Percentiles rank a stretch among this genome's conserved stretches.
phyloP scores from a whole-genome alignment of 2,329 filamentous ascomycete species.

The Diaporthe nobilis region DNA sequence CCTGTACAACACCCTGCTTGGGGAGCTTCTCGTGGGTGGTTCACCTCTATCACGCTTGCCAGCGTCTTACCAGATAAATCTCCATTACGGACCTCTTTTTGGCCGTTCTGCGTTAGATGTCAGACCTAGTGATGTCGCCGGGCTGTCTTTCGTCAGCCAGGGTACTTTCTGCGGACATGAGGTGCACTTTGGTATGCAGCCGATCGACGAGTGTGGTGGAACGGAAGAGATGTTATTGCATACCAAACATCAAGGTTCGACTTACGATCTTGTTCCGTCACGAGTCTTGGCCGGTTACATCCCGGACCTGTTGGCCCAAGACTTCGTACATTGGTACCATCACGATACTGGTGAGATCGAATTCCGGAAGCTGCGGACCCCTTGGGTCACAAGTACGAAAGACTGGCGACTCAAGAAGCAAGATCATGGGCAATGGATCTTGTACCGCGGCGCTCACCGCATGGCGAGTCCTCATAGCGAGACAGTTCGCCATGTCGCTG shows the following conservation, averaged over 20 bases:
- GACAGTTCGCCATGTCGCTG: slow-evolving; percentile 45
- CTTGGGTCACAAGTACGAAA: slow-evolving; percentile 47
- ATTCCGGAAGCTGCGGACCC: slow-evolving; percentile 48
- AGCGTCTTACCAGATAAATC: slow-evolving; percentile 56
- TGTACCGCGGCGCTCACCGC: not conserved
- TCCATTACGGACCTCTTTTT: slow-evolving; percentile 61
- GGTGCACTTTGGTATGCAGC: not conserved
- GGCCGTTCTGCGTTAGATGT: slow-evolving; percentile 58
- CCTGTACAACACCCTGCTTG: slow-evolving; percentile 65
- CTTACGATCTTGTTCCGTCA: slow-evolving; percentile 14
- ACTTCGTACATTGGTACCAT: slow-evolving; percentile 64
- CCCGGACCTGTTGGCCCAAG: slow-evolving; percentile 55
- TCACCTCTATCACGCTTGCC: slow-evolving; percentile 63
- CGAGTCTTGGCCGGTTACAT: slow-evolving; percentile 48
- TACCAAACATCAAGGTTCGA: not conserved
- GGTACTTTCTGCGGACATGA: not conserved
- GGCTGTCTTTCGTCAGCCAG: slow-evolving; percentile 58
- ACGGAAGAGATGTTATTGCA: not conserved
- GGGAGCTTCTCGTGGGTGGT: slow-evolving; percentile 67
- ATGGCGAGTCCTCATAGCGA: not conserved
- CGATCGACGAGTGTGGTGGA: not conserved
- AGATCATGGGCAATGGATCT: not conserved
- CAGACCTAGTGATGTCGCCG: slow-evolving; percentile 53
- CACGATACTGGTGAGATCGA: slow-evolving; percentile 47
- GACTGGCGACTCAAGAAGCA: slow-evolving; percentile 47